Percentiles rank a stretch among this genome's conserved stretches.
phyloP scores from a whole-genome alignment of 768 basidiomycete genomes.

The Mycena haematopus region DNA sequence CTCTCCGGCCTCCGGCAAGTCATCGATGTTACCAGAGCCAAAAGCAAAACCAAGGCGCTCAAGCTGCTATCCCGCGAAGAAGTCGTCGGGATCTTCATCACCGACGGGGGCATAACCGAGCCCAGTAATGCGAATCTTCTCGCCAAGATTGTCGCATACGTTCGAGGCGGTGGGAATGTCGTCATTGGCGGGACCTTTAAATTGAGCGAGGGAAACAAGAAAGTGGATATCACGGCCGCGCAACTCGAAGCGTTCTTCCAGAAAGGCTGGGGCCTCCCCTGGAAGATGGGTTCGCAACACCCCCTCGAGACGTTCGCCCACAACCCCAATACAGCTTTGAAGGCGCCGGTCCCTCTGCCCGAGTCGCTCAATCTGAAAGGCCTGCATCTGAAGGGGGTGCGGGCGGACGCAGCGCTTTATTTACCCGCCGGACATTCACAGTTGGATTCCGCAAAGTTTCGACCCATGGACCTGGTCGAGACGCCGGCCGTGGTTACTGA shows the following conservation, averaged over 20 bases:
- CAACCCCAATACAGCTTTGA: conserved; percentile 29
- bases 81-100: conserved; percentile 43
- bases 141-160: conserved; percentile 41
- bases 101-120: conserved; percentile 39
- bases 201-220: neutral
- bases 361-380: conserved; percentile 33
- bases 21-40: conserved; percentile 7
- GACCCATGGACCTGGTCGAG: conserved; percentile 1
- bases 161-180: conserved; percentile 44
- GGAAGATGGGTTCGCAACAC: conserved; percentile 32
- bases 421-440: conserved; percentile 18
- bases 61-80: conserved; percentile 36
- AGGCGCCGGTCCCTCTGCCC: conserved; percentile 31
- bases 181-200: conserved; percentile 41
- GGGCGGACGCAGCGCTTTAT: conserved; percentile 29
- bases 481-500: conserved; percentile 36
- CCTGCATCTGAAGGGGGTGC: conserved; percentile 35
- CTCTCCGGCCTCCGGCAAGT: neutral
- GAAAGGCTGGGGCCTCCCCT: conserved; percentile 41
- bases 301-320: conserved; percentile 9
- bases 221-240: conserved; percentile 22
- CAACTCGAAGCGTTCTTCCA: conserved; percentile 35
- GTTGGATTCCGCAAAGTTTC: conserved; percentile 1
- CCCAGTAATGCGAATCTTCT: conserved; percentile 36
- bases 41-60: conserved; percentile 24